These are phyloP conservation scores for Hygrocybe coccinea DNA, from an alignment of 768 basidiomycete genomes.

Conservation along the genomic window DNA sequence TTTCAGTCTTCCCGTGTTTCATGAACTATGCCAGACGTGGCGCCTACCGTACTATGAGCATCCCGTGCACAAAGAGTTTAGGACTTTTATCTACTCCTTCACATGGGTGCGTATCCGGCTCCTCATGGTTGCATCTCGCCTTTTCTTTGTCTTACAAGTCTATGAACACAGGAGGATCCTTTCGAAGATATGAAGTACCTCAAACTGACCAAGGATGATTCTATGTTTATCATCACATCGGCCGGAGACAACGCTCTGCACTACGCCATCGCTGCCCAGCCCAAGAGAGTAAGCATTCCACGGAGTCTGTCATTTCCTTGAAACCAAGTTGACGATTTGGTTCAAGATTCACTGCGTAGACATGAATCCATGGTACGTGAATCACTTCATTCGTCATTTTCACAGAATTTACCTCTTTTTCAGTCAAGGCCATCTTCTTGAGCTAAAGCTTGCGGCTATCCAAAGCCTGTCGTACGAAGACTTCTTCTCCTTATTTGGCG, in stretches of 20 bases:
- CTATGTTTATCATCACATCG: slow-evolving; percentile 68
- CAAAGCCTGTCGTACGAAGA: slow-evolving; percentile 52
- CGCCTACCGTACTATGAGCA: slow-evolving; percentile 68
- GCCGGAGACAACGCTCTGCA: slow-evolving; percentile 79
- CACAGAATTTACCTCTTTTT: slow-evolving; percentile 5
- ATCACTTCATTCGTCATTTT: not conserved
- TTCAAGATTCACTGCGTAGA: slow-evolving; percentile 63
- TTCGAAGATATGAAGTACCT: slow-evolving; percentile 65
- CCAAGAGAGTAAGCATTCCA: slow-evolving; percentile 40
- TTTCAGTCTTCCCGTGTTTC: slow-evolving; percentile 1
- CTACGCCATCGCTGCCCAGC: slow-evolving; percentile 64
- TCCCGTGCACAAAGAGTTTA: slow-evolving; percentile 61
- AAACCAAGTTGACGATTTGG: slow-evolving; percentile 4
- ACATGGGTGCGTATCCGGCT: slow-evolving; percentile 50
- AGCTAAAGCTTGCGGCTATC: slow-evolving; percentile 70
- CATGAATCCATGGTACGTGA: slow-evolving; percentile 56
- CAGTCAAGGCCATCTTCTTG: slow-evolving; percentile 71
- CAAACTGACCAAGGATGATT: slow-evolving; percentile 53
- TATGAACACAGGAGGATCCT: slow-evolving; percentile 56
- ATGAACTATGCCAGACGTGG: slow-evolving; percentile 42
- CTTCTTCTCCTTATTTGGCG: slow-evolving; percentile 64
- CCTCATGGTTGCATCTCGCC: too few relatives aligned
- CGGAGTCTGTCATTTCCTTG: not conserved
- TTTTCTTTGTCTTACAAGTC: not conserved
- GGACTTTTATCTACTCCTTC: slow-evolving; percentile 61